Conservation (phyloP, 208 protist species). For the Trypanosoma melophagium region DNA sequence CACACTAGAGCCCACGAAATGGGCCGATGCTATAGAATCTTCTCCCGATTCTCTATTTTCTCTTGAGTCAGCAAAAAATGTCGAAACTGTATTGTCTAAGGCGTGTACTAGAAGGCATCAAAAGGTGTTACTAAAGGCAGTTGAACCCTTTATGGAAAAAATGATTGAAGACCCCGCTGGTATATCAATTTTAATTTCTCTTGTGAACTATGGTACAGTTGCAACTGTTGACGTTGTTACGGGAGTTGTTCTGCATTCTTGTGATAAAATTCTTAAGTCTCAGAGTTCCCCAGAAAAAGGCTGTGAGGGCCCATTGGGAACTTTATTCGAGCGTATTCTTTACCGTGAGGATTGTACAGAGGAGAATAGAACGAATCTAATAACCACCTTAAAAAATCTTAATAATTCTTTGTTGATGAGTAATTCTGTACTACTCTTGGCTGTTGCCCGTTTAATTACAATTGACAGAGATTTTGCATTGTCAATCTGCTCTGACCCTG, state of each 20-base stretch:
- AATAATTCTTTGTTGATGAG: constrained; percentile 32
- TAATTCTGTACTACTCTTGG: constrained; percentile 53
- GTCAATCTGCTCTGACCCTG: constrained; percentile 6
- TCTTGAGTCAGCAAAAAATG: constrained; percentile 64
- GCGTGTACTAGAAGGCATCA: constrained; percentile 62
- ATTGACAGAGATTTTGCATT: constrained; percentile 44
- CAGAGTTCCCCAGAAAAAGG: constrained; percentile 27
- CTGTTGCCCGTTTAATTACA: constrained; percentile 48
- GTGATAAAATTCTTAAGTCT: constrained; percentile 44
- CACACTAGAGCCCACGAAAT: constrained; percentile 62
- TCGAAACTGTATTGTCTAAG: constrained; percentile 70
- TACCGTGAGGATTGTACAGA: constrained; percentile 74
- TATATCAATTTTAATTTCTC: constrained; percentile 63
- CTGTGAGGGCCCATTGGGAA: constrained; percentile 37
- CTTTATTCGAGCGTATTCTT: constrained; percentile 65
- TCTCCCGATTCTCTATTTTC: constrained; percentile 51
- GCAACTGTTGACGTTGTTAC: constrained; percentile 57
- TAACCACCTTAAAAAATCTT: constrained; percentile 34
- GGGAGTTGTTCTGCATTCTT: constrained; percentile 25
- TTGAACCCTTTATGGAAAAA: constrained; percentile 42
- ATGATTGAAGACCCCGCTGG: constrained; percentile 48
- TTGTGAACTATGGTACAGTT: constrained; percentile 76
- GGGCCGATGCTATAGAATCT: constrained; percentile 58
- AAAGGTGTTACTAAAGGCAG: constrained; percentile 57
- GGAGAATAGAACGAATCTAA: constrained; percentile 37